Evolutionary conservation across 768 basidiomycete genomes (phyloP), one percentile per base, ranked within the genome.

Genomic region (Panaeolus cyanescens): DNA sequence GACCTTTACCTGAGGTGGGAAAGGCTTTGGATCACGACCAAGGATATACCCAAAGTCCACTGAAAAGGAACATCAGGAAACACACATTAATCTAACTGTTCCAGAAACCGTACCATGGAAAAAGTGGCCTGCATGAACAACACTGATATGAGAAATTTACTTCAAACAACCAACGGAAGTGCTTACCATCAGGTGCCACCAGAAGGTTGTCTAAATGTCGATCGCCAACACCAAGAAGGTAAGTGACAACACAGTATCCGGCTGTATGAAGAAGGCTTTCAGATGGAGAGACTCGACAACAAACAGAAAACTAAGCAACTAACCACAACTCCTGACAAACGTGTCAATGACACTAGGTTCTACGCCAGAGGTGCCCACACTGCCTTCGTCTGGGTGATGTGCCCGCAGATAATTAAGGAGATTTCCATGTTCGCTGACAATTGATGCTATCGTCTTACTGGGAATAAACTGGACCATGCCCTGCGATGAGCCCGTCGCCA

Each of bases 31-130:
- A 71, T 99, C 97, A 2, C 95, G 89, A 2, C 97, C 97, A 13
- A 99, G 84, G 67, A 99, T 99, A 74, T 98, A 99, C 2, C 97
- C 96, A 70, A 99, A 99, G 72, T 99, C 97, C 63, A 99, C 97
- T 96, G 70, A 22, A 54, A 19, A 71, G 32, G 8, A 8, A 32
- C 17, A 40, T 63, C 33, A 59, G 19, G 62, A 32, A 54, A 54
- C 25, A 54, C 25, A 55, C 13, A n/a, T 53, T 20, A 19, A 53
- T 31, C 15, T 30, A 13, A 33, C 19, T 33, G 10, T 33, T 25
- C 55, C 54, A 45, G 33, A 5, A 12, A 6, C 64, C 80, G 58
- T 71, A 91, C 94, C 94, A 72, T 99, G 96, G 79, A 98, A 99
- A 83, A 98, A 98, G 71, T 98, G 95, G 0, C 92, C 89, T 90